These are phyloP conservation scores for Hemisphaericaspora xylanilytica DNA, from an alignment of 1,139 yeast genomes.

Conservation along the genomic window DNA sequence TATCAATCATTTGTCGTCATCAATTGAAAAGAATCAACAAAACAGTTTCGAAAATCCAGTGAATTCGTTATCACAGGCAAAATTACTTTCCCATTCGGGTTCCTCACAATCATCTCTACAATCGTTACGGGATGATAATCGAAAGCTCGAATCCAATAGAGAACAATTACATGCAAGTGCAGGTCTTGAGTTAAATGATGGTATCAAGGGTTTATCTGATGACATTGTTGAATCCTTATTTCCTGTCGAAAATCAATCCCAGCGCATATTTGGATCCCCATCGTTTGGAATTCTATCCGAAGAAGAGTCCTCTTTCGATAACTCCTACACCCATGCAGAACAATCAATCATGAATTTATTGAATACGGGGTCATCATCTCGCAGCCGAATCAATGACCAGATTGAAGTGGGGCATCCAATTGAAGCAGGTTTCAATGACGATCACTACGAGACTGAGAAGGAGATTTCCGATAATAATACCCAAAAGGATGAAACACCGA, in stretches of 20 bases:
- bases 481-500: not conserved
- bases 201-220: conserved; percentile 46
- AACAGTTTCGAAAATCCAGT: conserved; percentile 33
- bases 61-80: conserved; percentile 32
- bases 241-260: conserved; percentile 17
- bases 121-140: conserved; percentile 37
- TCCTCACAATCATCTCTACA: conserved; percentile 48
- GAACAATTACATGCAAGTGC: conserved; percentile 21
- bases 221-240: conserved; percentile 36
- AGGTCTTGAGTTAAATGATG: conserved; percentile 43
- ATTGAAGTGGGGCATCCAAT: not conserved
- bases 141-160: conserved; percentile 29
- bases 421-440: not conserved
- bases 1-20: conserved; percentile 37
- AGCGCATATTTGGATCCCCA: conserved; percentile 3
- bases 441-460: not conserved
- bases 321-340: conserved; percentile 39
- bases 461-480: not conserved
- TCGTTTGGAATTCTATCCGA: conserved; percentile 7
- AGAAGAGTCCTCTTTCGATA: conserved; percentile 32
- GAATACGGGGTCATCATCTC: conserved; percentile 8
- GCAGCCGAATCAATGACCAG: not conserved
- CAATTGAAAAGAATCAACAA: conserved; percentile 26
- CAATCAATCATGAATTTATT: conserved; percentile 43
- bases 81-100: conserved; percentile 36